A percentile compares a stretch with the other conserved stretches of the same genome.
Evolutionary conservation across 768 basidiomycete species (phyloP).

Genomic region (Gautieria morchelliformis): DNA sequence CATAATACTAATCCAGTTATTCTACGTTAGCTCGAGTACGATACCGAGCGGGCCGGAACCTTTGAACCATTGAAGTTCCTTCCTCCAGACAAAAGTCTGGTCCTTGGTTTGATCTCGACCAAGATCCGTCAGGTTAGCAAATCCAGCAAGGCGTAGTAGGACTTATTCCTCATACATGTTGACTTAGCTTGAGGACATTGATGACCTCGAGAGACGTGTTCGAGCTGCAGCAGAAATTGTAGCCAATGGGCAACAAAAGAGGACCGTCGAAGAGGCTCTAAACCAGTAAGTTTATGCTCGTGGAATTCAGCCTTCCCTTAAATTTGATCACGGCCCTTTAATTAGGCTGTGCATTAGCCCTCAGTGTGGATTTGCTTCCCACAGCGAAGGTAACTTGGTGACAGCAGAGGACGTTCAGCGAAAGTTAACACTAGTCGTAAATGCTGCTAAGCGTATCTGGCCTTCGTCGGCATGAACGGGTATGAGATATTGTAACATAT

Average conservation of each 20-base stretch:
- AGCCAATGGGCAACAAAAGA: constrained; percentile 31
- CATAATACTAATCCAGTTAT: neutral
- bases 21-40: constrained; percentile 43
- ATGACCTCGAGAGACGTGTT: constrained; percentile 40
- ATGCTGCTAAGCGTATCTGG: constrained; percentile 41
- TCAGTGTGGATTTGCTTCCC: constrained; percentile 57
- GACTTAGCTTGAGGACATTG: constrained; percentile 39
- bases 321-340: neutral
- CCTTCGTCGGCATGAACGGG: neutral
- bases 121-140: constrained; percentile 29
- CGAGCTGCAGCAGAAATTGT: constrained; percentile 44
- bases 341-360: constrained; percentile 45
- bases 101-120: constrained; percentile 35
- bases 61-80: constrained; percentile 24
- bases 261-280: constrained; percentile 40
- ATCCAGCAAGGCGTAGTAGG: constrained; percentile 8
- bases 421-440: constrained; percentile 36
- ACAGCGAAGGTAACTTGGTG: constrained; percentile 48
- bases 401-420: constrained; percentile 39
- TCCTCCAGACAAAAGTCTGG: constrained; percentile 28
- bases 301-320: too few species aligned
- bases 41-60: constrained; percentile 51
- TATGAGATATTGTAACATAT: too few species aligned
- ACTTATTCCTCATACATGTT: neutral
- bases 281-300: constrained; percentile 32